phyloP scores from a whole-genome alignment of 1,284 basidiomycete genomes.

The Coniophora puteana region DNA sequence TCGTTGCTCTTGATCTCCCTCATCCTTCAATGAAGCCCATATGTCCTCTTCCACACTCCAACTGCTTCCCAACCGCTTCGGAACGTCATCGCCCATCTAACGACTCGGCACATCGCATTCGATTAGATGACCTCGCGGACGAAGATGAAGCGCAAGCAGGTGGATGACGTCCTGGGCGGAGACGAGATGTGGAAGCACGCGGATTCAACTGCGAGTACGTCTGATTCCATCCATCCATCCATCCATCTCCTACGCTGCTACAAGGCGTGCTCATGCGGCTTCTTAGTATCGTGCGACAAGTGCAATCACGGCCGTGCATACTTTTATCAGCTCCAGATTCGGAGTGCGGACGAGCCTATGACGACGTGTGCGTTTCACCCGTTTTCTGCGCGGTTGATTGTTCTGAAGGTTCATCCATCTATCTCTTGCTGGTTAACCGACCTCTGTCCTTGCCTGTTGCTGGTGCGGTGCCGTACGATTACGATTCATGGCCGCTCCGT shows the following conservation, averaged over 20 bases:
- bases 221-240: not conserved
- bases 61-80: too few species aligned
- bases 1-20: too few species aligned
- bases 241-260: too few species aligned
- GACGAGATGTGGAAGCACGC: constrained; percentile 96
- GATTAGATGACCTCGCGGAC: constrained; percentile 88
- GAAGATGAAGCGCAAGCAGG: constrained; percentile 78
- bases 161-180: constrained; percentile 93
- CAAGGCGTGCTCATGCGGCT: too few species aligned
- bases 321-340: constrained; percentile 95
- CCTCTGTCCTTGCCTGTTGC: too few species aligned
- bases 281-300: constrained; percentile 85
- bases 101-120: too few species aligned
- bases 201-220: constrained; percentile 79
- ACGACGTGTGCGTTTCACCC: constrained; percentile 77
- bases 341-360: constrained; percentile 96
- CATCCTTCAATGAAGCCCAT: too few species aligned
- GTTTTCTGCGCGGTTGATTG: constrained; percentile 7
- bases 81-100: too few species aligned
- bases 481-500: too few species aligned
- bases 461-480: too few species aligned
- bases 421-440: too few species aligned
- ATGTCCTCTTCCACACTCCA: too few species aligned
- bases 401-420: constrained; percentile 7
- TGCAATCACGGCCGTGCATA: constrained; percentile 90